Base-by-base conservation (phyloP, 371 early-diverging fungal genomes). In the Rhizopus arrhizus region DNA sequence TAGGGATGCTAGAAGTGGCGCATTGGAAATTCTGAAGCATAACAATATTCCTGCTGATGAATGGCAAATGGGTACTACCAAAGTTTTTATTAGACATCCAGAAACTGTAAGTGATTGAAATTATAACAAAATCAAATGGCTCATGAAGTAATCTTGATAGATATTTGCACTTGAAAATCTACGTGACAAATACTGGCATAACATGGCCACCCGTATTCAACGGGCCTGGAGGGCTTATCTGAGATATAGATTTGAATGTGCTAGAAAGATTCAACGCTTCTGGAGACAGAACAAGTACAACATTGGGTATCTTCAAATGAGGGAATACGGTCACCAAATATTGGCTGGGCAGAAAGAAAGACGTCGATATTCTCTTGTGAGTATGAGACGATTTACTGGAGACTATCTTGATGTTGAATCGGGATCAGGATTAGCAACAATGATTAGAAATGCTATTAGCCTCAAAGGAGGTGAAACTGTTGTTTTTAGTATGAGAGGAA, bases 151-250 rank as follows among this genome's bases (percentile, higher is more conserved):
- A 22, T 22, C 22, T 22, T 22, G 4, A 38, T 38, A 82, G 63
- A 86, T 98, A 33, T 97, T 95, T 78, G 87, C 94, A 0, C 81
- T 97, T 0, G 98, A 98, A 75, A 91, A 88, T 61, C 73, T 91
- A 65, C 89, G 98, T 46, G 98, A 98, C 61, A 88, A 90, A 45
- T 96, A 97, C 81, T 98, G 94, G 91, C 95, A 98, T 69, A 89
- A 85, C 63, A 97, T 94, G 91, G 98, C 98, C 1, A 89, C 87
- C 29, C 88, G 94, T 65, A 97, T 98, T 64, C 98, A 98, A 72
- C 81, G 93, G 32, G 92, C 93, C 4, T 97, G 94, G 89, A 79
- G 96, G 50, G 74, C 83, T 42, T 93, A 91, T 80, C 85, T 89
- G 53, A 76, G 85, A 12, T 84, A 87, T 73, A 89, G 82, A 73